Evolutionary conservation across 208 protist species (phyloP).

Genomic region (Wallacemonas sp.): DNA sequence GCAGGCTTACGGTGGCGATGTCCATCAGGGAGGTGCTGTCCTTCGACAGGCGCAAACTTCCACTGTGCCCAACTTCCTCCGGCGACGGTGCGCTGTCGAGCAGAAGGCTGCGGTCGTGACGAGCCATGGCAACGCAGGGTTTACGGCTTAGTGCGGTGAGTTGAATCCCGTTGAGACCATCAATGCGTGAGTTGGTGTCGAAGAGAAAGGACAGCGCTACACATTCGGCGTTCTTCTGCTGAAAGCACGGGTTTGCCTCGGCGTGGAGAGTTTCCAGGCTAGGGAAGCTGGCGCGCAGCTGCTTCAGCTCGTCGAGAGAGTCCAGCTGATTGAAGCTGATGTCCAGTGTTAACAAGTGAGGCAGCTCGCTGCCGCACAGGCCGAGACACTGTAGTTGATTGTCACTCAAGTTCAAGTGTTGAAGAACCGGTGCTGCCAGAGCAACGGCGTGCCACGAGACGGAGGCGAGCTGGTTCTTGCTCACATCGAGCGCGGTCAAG

Average conservation of each 20-base stretch:
- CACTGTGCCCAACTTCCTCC: not conserved
- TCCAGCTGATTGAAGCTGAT: constrained; percentile 56
- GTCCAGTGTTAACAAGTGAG: constrained; percentile 33
- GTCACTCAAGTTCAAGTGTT: constrained; percentile 48
- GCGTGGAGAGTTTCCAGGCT: constrained; percentile 46
- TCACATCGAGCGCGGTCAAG: constrained; percentile 56
- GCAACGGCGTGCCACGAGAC: constrained; percentile 57
- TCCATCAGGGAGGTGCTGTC: constrained; percentile 1
- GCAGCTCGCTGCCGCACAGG: constrained; percentile 16
- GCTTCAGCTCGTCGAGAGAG: constrained; percentile 37
- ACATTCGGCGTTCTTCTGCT: constrained; percentile 7
- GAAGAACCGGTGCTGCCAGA: constrained; percentile 45
- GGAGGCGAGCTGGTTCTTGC: constrained; percentile 46
- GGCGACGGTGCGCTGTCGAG: not conserved
- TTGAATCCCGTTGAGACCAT: constrained; percentile 14
- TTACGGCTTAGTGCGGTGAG: constrained; percentile 2
- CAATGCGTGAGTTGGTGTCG: constrained; percentile 9
- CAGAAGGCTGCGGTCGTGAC: constrained; percentile 19
- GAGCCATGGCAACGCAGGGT: constrained; percentile 7
- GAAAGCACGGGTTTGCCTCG: constrained; percentile 71
- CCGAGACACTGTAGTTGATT: constrained; percentile 31
- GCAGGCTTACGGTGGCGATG: not conserved
- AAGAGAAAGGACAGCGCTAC: constrained; percentile 20
- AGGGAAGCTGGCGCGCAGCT: constrained; percentile 32
- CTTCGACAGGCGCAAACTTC: not conserved